phyloP scores from a whole-genome alignment of 805 yeast species.

The Torulaspora maleeae region DNA sequence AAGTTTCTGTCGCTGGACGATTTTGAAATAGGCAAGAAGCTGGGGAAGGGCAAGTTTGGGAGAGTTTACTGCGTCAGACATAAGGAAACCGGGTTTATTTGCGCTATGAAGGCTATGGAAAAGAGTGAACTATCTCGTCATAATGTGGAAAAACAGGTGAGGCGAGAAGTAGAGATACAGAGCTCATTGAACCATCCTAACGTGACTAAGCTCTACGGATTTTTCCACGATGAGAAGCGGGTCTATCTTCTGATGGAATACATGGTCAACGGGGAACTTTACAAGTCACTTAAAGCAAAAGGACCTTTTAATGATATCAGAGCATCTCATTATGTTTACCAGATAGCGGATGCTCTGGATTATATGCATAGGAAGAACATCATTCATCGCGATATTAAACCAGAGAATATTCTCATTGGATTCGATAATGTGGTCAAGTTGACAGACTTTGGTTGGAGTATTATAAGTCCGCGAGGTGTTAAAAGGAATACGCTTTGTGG shows the following conservation, averaged over 20 bases:
- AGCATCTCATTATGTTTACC: conserved; percentile 76
- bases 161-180: conserved; percentile 90
- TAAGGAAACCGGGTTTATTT: conserved; percentile 65
- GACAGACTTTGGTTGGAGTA: conserved; percentile 97
- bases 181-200: conserved; percentile 72
- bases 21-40: conserved; percentile 79
- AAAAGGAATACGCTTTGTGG: conserved; percentile 86
- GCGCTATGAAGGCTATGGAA: conserved; percentile 89
- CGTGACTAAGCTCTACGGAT: conserved; percentile 75
- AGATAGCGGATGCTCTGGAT: conserved; percentile 72
- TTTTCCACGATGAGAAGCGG: conserved; percentile 73
- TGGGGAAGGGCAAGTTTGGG: conserved; percentile 94
- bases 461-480: conserved; percentile 50
- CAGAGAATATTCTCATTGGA: conserved; percentile 82
- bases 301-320: conserved; percentile 66
- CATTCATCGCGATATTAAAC: conserved; percentile 90
- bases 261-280: conserved; percentile 81
- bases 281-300: conserved; percentile 59
- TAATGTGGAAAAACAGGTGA: conserved; percentile 77
- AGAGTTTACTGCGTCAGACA: conserved; percentile 86
- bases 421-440: conserved; percentile 72
- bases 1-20: conserved; percentile 38
- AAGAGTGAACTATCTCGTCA: conserved; percentile 70
- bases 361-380: conserved; percentile 76
- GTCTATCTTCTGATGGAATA: conserved; percentile 84